Base-by-base conservation (phyloP, 805 yeast genomes). In the Brettanomyces custersianus region DNA sequence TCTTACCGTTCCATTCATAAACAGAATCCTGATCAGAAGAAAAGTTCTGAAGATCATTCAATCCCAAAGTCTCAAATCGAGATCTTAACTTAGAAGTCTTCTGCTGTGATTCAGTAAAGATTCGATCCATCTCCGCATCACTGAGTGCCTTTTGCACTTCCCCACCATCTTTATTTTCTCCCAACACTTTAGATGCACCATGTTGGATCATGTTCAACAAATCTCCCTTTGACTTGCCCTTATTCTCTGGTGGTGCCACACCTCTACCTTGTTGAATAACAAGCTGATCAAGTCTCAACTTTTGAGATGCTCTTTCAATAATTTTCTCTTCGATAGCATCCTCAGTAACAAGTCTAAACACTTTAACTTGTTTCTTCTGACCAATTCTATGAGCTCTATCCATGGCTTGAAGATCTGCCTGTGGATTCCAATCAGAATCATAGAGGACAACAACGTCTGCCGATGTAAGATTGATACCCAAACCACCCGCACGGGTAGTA, bases 351-450 rank as follows among this genome's bases (percentile, higher is more conserved):
- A 82, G 72, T 59, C 94, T 65, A 51, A 75, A 82, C 3, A 82
- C 92, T 49, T 73, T 77, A 20, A 82, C 94, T 54, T 82, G 94
- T 46, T 81, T 82, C 31, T 80, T 82, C 55, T 82, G 94, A 5
- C 94, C 94, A 52, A 82, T 82, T 66, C 94, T 72, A 57, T 82
- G 94, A 0, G 92, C 92, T 63, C 94, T 70, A 54, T 82, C 94
- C 92, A 82, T 82, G 1, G 90, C 90, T 57, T 82, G 94, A 45
- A 82, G 68, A 66, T 82, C 94, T 4, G 90, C 92, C 52, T 82
- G 94, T 1, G 94, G 94, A 46, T 82, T 82, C 94, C 94, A 82
- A 55, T 82, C 94, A 3, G 87, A 78, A 58, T 82, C 94, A 52
- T 66, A 82, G 31, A 82, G 57, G 3, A 82, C 71, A 32, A 82